phyloP scores from a whole-genome alignment of 495 filamentous ascomycete species.

The Penicillium paxilli region DNA sequence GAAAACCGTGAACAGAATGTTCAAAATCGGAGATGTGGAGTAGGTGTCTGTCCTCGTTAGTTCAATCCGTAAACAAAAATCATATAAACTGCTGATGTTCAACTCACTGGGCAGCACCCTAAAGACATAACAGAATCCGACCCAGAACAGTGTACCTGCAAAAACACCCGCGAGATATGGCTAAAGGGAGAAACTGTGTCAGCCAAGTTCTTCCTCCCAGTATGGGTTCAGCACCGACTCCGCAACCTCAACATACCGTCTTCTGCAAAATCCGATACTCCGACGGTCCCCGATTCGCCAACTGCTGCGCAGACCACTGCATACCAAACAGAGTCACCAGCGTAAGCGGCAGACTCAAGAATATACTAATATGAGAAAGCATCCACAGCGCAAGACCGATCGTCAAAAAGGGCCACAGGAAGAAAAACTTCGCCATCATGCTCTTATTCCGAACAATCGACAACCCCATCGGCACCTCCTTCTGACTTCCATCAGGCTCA shows the following conservation, averaged over 20 bases:
- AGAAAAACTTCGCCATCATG: conserved; percentile 85
- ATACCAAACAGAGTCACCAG: conserved; percentile 65
- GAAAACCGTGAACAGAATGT: conserved; percentile 67
- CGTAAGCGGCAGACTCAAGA: conserved; percentile 69
- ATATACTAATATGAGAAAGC: conserved; percentile 72
- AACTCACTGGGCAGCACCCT: conserved; percentile 67
- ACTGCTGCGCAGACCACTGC: conserved; percentile 76
- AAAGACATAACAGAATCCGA: conserved; percentile 73
- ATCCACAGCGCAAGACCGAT: conserved; percentile 69
- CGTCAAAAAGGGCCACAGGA: conserved; percentile 81
- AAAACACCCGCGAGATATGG: conserved; percentile 94
- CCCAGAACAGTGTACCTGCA: conserved; percentile 81
- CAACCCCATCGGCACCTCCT: conserved; percentile 51
- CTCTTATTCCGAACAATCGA: conserved; percentile 69
- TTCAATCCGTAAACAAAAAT: conserved; percentile 5
- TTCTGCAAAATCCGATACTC: conserved; percentile 86
- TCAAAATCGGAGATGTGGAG: conserved; percentile 63
- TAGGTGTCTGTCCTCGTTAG: conserved; percentile 56
- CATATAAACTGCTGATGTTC: background rate
- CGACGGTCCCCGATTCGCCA: conserved; percentile 74
- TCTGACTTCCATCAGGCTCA: conserved; percentile 71
- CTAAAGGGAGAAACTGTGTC: too few relatives aligned
- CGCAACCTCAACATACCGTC: conserved; percentile 77
- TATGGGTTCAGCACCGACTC: too few relatives aligned
- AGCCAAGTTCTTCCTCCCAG: too few relatives aligned